phyloP scores from a whole-genome alignment of 441 rosid genomes.

The Eruca vesicaria region DNA sequence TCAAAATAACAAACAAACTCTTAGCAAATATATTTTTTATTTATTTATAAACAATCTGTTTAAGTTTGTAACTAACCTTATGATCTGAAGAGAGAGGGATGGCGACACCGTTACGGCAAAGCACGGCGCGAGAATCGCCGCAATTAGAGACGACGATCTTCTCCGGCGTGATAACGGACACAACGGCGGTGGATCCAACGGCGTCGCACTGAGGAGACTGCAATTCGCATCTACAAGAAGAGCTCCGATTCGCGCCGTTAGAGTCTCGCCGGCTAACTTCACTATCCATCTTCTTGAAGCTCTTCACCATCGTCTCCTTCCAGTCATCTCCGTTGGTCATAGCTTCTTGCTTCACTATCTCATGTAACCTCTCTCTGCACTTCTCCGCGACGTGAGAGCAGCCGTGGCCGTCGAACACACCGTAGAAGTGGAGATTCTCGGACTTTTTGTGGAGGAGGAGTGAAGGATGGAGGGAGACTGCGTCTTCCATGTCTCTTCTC shows the following conservation, averaged over 20 bases:
- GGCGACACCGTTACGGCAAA: constrained; percentile 73
- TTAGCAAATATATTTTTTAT: neutral
- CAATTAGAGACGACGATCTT: constrained; percentile 77
- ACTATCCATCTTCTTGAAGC: constrained; percentile 68
- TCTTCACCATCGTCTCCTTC: constrained; percentile 57
- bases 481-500: constrained; percentile 91
- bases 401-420: constrained; percentile 92
- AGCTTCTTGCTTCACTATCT: constrained; percentile 62
- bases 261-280: constrained; percentile 46
- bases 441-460: constrained; percentile 29
- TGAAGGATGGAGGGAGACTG: constrained; percentile 57
- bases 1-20: neutral
- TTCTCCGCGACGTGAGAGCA: constrained; percentile 95
- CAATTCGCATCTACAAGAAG: constrained; percentile 76
- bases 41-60: neutral
- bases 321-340: constrained; percentile 40
- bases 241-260: constrained; percentile 18
- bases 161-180: constrained; percentile 66
- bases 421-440: constrained; percentile 52
- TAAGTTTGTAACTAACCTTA: constrained; percentile 51
- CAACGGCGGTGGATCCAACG: constrained; percentile 92
- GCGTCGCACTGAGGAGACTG: constrained; percentile 85
- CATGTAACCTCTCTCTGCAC: constrained; percentile 78
- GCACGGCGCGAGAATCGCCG: constrained; percentile 93
- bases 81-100: constrained; percentile 80